Evolutionary conservation across 352 stramenopile genomes (phyloP).

Genomic region (Pythium phragmiticola): DNA sequence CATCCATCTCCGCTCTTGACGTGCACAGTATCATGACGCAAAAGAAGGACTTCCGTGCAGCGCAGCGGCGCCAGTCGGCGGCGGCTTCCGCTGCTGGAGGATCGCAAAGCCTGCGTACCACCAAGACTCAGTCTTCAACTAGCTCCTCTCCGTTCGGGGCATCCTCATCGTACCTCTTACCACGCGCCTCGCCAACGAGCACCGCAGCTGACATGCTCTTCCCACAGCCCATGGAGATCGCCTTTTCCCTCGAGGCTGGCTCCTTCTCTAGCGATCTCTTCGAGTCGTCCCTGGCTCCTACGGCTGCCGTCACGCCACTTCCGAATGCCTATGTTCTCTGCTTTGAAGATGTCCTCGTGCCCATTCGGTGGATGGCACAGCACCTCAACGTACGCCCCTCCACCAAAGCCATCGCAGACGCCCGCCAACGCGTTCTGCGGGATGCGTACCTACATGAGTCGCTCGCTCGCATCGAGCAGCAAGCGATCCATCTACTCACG

Average conservation of each 20-base stretch:
- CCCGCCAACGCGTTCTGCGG: constrained; percentile 46
- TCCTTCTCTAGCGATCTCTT: constrained; percentile 27
- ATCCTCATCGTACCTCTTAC: neutral
- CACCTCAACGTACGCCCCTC: constrained; percentile 47
- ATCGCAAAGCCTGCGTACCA: neutral
- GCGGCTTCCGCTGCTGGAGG: neutral
- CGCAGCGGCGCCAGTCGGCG: neutral
- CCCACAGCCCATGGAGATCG: constrained; percentile 30
- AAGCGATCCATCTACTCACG: constrained; percentile 50
- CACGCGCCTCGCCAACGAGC: neutral
- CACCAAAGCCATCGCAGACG: constrained; percentile 36
- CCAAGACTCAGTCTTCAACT: constrained; percentile 19
- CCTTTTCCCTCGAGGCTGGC: constrained; percentile 25
- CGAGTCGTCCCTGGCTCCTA: neutral
- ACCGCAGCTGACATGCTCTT: constrained; percentile 13
- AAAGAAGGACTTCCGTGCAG: constrained; percentile 5
- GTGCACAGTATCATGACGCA: constrained; percentile 6
- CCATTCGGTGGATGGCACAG: constrained; percentile 63
- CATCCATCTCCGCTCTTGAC: neutral
- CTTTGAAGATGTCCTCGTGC: constrained; percentile 68
- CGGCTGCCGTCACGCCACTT: constrained; percentile 12
- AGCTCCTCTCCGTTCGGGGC: constrained; percentile 4
- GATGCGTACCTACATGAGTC: constrained; percentile 45
- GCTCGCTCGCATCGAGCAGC: constrained; percentile 60
- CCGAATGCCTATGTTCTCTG: constrained; percentile 63